These are phyloP conservation scores for Fusarium sp. DNA, from an alignment of 2,329 filamentous ascomycete genomes.

Conservation along the genomic window DNA sequence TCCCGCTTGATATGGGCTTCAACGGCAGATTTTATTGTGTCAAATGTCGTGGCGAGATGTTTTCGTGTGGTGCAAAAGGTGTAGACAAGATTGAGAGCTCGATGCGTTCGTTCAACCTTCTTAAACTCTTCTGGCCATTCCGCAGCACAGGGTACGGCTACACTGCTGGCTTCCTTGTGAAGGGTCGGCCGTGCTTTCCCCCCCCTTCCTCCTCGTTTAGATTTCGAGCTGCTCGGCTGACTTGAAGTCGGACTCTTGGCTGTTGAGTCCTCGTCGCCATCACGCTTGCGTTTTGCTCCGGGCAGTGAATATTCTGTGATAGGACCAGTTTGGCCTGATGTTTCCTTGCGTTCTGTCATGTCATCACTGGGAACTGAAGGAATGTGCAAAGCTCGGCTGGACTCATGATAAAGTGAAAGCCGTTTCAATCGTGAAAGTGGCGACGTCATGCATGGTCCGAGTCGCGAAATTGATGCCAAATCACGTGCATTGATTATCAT, in stretches of 20 bases:
- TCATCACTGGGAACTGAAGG: background rate
- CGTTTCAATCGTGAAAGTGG: conserved; percentile 12
- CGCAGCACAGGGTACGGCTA: conserved; percentile 45
- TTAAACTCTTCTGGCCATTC: conserved; percentile 81
- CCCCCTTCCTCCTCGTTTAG: conserved; percentile 3
- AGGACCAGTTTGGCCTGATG: background rate
- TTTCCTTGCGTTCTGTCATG: background rate
- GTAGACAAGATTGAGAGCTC: conserved; percentile 89
- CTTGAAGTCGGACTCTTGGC: conserved; percentile 9
- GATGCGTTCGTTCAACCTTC: conserved; percentile 77
- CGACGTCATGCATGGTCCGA: conserved; percentile 29
- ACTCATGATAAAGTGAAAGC: background rate
- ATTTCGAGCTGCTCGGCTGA: conserved; percentile 4
- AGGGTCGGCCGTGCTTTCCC: conserved; percentile 12
- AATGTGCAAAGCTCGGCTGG: background rate
- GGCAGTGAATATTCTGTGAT: background rate
- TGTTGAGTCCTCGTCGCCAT: conserved; percentile 1
- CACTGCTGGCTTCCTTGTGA: conserved; percentile 32
- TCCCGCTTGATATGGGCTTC: conserved; percentile 80
- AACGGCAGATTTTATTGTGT: conserved; percentile 85
- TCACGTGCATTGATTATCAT: conserved; percentile 46
- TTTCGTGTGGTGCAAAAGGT: conserved; percentile 96
- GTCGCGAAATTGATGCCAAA: conserved; percentile 49
- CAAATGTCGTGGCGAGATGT: conserved; percentile 89
- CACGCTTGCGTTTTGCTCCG: conserved; percentile 38